A percentile compares a stretch with the other conserved stretches of the same genome.
Evolutionary conservation across 352 stramenopile genomes (phyloP).

Genomic region (Phytophthora uliginosa): DNA sequence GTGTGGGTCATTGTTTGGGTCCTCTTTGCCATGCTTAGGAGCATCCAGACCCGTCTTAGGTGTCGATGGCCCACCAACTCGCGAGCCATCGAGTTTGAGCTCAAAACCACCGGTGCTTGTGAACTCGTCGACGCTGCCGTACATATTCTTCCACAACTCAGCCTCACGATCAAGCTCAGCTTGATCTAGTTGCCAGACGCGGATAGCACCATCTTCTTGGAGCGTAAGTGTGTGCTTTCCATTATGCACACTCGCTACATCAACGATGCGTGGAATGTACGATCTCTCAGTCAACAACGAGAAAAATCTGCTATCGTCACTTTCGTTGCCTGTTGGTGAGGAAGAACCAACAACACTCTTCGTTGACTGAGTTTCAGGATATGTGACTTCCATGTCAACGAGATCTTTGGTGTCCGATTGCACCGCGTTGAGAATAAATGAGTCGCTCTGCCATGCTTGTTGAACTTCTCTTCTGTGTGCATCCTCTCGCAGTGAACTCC

Average conservation of each 20-base stretch:
- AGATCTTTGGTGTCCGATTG: conserved; percentile 28
- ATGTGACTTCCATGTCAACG: conserved; percentile 57
- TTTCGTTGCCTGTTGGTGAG: neutral
- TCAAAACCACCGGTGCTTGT: conserved; percentile 29
- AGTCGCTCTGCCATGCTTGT: conserved; percentile 38
- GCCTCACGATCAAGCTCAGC: conserved; percentile 55
- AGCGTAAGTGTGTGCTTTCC: conserved; percentile 62
- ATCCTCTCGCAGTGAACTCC: conserved; percentile 35
- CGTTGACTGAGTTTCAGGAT: conserved; percentile 29
- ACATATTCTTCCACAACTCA: conserved; percentile 77
- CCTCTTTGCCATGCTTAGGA: conserved; percentile 96
- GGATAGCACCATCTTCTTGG: conserved; percentile 62
- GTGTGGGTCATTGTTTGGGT: conserved; percentile 95
- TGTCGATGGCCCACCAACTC: conserved; percentile 50
- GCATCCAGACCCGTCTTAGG: conserved; percentile 74
- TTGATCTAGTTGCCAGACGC: conserved; percentile 74
- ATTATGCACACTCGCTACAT: conserved; percentile 39
- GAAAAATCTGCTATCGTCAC: conserved; percentile 13
- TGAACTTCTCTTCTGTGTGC: conserved; percentile 20
- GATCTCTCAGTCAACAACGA: neutral
- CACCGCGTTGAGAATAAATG: conserved; percentile 36
- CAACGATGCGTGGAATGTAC: conserved; percentile 48
- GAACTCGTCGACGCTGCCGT: conserved; percentile 38
- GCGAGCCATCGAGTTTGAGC: conserved; percentile 61
- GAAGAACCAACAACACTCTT: conserved; percentile 48